Percentiles rank a stretch among this genome's conserved stretches.
phyloP scores from a whole-genome alignment of 352 stramenopile species.

The Phytophthora nicotianae region DNA sequence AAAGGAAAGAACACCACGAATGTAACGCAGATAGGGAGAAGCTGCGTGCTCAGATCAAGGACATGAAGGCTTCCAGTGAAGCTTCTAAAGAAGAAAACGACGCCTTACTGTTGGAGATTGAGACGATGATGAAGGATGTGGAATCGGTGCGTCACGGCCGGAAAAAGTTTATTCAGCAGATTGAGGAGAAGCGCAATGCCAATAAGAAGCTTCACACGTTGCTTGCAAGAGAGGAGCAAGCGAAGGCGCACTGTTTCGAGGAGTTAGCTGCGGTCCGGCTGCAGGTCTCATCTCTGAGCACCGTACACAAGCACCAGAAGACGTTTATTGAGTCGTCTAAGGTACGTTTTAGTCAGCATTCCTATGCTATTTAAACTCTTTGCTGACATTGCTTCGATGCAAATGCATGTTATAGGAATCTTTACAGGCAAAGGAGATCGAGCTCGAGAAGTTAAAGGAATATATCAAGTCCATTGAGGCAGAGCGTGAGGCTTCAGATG shows the following conservation, averaged over 20 bases:
- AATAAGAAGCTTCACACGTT: slow-evolving; percentile 77
- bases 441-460: slow-evolving; percentile 73
- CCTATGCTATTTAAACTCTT: background rate
- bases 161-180: slow-evolving; percentile 79
- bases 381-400: slow-evolving; percentile 10
- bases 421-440: slow-evolving; percentile 60
- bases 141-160: slow-evolving; percentile 62
- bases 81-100: slow-evolving; percentile 79
- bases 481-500: slow-evolving; percentile 56
- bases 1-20: slow-evolving; percentile 35
- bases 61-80: slow-evolving; percentile 54
- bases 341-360: slow-evolving; percentile 33
- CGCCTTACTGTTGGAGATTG: slow-evolving; percentile 73
- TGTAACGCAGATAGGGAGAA: slow-evolving; percentile 43
- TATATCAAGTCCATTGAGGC: slow-evolving; percentile 58
- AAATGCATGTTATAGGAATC: slow-evolving; percentile 59
- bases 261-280: slow-evolving; percentile 72
- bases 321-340: slow-evolving; percentile 66
- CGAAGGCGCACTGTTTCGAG: slow-evolving; percentile 76
- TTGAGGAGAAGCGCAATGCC: slow-evolving; percentile 80
- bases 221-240: slow-evolving; percentile 67
- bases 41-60: slow-evolving; percentile 45
- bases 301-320: slow-evolving; percentile 84
- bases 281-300: slow-evolving; percentile 73
- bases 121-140: slow-evolving; percentile 64